Conservation (phyloP, 2,329 filamentous ascomycete species). For the Alternaria viburni region DNA sequence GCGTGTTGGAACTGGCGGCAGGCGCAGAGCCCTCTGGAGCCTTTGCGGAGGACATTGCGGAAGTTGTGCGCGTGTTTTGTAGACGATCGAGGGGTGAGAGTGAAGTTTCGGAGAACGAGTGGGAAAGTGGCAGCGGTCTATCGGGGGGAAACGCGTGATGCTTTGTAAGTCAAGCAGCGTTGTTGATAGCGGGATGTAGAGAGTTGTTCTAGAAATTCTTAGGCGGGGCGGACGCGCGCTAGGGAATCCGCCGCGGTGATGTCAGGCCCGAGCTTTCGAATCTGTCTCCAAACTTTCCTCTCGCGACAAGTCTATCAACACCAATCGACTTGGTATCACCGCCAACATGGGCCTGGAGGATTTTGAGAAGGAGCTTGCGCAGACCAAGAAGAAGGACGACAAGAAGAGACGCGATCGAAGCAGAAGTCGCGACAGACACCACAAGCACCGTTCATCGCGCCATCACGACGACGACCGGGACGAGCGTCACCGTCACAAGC, state of each 20-base stretch:
- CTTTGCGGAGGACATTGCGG: slow-evolving; percentile 51
- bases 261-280: slow-evolving; percentile 29
- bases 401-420: slow-evolving; percentile 56
- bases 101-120: not conserved
- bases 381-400: slow-evolving; percentile 64
- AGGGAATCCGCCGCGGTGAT: slow-evolving; percentile 27
- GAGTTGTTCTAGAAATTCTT: slow-evolving; percentile 38
- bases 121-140: not conserved
- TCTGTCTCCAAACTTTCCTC: slow-evolving; percentile 17
- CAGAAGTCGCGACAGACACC: slow-evolving; percentile 46
- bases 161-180: slow-evolving; percentile 12
- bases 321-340: not conserved
- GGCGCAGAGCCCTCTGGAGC: slow-evolving; percentile 23
- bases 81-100: not conserved
- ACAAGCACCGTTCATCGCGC: slow-evolving; percentile 48
- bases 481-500: slow-evolving; percentile 65
- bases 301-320: slow-evolving; percentile 1
- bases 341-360: slow-evolving; percentile 67
- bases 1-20: slow-evolving; percentile 41
- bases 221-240: slow-evolving; percentile 35
- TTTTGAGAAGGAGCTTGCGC: slow-evolving; percentile 78
- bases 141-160: not conserved
- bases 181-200: not conserved
- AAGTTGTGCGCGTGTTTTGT: not conserved
- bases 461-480: slow-evolving; percentile 58